Conservation (phyloP, 2,329 filamentous ascomycete genomes). For the Davidsoniella eucalypti region DNA sequence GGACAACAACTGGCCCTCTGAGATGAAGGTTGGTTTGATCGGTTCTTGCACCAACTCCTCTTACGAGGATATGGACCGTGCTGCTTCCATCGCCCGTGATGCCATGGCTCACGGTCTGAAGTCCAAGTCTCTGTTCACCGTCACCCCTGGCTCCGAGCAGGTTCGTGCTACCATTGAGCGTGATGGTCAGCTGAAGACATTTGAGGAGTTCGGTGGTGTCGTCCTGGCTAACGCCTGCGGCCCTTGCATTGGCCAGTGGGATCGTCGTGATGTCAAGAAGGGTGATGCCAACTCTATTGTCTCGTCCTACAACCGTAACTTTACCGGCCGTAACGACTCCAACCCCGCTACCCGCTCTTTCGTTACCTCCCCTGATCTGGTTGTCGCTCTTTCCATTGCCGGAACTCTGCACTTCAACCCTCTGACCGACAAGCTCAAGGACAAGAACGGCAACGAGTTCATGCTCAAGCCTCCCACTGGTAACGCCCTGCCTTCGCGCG, state of each 20-base stretch:
- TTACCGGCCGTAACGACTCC: slow-evolving; percentile 92
- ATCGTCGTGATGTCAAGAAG: slow-evolving; percentile 85
- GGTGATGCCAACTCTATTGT: slow-evolving; percentile 91
- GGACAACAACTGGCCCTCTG: slow-evolving; percentile 88
- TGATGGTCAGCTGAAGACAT: slow-evolving; percentile 81
- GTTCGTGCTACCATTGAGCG: slow-evolving; percentile 84
- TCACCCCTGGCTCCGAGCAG: slow-evolving; percentile 94
- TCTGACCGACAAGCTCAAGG: slow-evolving; percentile 78
- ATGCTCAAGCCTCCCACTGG: slow-evolving; percentile 65
- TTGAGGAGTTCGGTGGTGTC: slow-evolving; percentile 90
- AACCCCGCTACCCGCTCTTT: slow-evolving; percentile 92
- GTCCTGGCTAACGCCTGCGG: slow-evolving; percentile 92
- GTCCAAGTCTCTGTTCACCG: slow-evolving; percentile 82
- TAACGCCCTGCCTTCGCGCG: slow-evolving; percentile 58
- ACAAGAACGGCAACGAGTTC: slow-evolving; percentile 94
- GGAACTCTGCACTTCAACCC: slow-evolving; percentile 89
- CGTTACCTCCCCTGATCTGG: slow-evolving; percentile 78
- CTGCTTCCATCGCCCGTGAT: slow-evolving; percentile 78
- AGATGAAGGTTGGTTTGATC: slow-evolving; percentile 91
- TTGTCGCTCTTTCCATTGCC: slow-evolving; percentile 72
- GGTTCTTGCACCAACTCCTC: slow-evolving; percentile 93
- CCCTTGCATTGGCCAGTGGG: slow-evolving; percentile 90
- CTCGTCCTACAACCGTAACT: slow-evolving; percentile 99
- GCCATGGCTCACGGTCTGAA: slow-evolving; percentile 86
- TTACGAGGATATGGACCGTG: slow-evolving; percentile 82